Conservation (phyloP, 2,329 filamentous ascomycete species). For the Volutella citrinella region DNA sequence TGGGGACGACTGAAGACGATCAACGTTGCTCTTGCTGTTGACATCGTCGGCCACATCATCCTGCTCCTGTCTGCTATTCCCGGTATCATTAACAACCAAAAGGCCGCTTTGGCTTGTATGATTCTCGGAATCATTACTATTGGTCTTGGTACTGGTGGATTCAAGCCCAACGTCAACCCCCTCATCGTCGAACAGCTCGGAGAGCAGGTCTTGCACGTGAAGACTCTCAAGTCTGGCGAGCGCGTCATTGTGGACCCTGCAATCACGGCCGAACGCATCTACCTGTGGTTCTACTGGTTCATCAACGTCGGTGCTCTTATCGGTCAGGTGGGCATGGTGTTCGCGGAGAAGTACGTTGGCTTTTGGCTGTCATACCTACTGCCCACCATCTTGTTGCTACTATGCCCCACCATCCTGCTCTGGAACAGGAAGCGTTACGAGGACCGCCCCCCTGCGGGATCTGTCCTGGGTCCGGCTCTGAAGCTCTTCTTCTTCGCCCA, state of each 20-base stretch:
- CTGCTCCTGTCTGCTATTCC: conserved; percentile 66
- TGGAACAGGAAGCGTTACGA: conserved; percentile 59
- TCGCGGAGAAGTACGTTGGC: conserved; percentile 70
- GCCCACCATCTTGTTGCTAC: conserved; percentile 62
- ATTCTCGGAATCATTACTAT: conserved; percentile 55
- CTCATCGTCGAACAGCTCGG: conserved; percentile 65
- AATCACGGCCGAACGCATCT: conserved; percentile 61
- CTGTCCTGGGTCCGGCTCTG: conserved; percentile 63
- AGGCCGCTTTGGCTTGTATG: conserved; percentile 59
- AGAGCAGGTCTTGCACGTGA: conserved; percentile 52
- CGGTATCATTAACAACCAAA: conserved; percentile 51
- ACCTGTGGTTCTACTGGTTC: conserved; percentile 68
- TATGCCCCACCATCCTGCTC: conserved; percentile 61
- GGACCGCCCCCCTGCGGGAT: conserved; percentile 59
- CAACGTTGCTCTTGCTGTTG: conserved; percentile 56
- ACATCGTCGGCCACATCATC: conserved; percentile 64
- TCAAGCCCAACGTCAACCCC: conserved; percentile 71
- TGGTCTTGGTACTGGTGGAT: conserved; percentile 66
- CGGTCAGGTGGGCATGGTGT: conserved; percentile 65
- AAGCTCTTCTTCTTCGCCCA: conserved; percentile 60
- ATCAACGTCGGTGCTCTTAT: conserved; percentile 68
- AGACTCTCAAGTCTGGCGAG: conserved; percentile 52
- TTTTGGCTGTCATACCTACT: conserved; percentile 71
- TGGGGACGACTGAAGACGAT: conserved; percentile 70
- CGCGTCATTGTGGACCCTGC: conserved; percentile 64